Evolutionary conservation across 345 rosid genomes (phyloP), one percentile per base, ranked within the genome.

Genomic region (Combretum micranthum): DNA sequence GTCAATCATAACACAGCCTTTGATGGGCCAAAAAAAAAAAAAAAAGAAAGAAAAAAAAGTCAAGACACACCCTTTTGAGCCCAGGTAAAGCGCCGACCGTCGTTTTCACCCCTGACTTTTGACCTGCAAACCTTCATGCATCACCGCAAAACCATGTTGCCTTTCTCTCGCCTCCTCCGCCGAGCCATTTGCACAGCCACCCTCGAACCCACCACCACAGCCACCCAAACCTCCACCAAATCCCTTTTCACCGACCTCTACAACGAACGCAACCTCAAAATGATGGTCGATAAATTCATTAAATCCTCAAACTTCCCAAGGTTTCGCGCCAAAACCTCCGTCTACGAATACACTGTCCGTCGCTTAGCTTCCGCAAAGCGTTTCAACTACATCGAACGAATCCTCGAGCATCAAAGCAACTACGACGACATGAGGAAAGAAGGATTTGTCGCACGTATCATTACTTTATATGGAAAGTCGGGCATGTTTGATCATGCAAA

Each of bases 361-460:
- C 92, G 92, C 52, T 87, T 85, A n/a, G 80, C 80, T 14, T 42
- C 66, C 7, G 78, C 76, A 45, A 74, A 77, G 44, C 70, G 78
- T 63, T 74, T 70, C 59, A 57, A 60, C 23, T 58, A 71, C 81
- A 72, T 88, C 52, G 72, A 82, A 48, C 90, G 86, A 60, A 76
- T 88, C 68, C 63, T 85, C 8, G 92, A 86, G 48, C 76, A 80
- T 64, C 97, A 84, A 44, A 89, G 79, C 61, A 75, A 75, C 66
- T 89, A 74, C 66, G 57, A 59, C 11, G 77, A 86, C 71, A 74
- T 86, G 48, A 64, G 81, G 17, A 70, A 74, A 57, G 92, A 86
- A 57, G 80, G 77, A 19, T 89, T 89, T 59, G 61, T 73, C 2
- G 74, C 78, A 12, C 77, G 83, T 57, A 54, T 86, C 21, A 78